phyloP scores from a whole-genome alignment of 495 filamentous ascomycete species.

The Hypoxylon intermedium region DNA sequence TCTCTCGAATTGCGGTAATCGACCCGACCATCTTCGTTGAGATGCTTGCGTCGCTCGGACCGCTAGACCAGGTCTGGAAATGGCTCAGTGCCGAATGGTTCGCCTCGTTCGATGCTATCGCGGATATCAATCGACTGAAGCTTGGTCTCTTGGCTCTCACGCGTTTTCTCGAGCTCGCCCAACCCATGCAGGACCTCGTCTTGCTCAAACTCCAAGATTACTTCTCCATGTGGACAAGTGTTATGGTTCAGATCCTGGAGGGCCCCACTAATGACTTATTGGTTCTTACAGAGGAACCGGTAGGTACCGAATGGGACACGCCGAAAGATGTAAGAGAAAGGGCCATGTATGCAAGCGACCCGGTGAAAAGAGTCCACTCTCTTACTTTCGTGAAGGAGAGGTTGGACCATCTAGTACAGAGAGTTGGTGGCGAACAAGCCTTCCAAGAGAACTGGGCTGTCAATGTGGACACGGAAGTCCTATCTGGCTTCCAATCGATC shows the following conservation, averaged over 20 bases:
- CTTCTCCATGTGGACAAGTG: conserved; percentile 60
- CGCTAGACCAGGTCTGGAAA: conserved; percentile 59
- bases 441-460: conserved; percentile 82
- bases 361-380: conserved; percentile 73
- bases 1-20: conserved; percentile 77
- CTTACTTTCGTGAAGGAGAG: conserved; percentile 73
- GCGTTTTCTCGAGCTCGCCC: conserved; percentile 71
- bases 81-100: conserved; percentile 94
- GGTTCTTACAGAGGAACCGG: conserved; percentile 72
- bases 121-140: conserved; percentile 76
- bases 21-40: conserved; percentile 70
- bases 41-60: conserved; percentile 55
- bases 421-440: conserved; percentile 71
- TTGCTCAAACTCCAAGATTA: conserved; percentile 59
- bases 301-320: conserved; percentile 71
- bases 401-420: conserved; percentile 68
- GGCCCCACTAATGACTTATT: conserved; percentile 49
- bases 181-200: conserved; percentile 56
- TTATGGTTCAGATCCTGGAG: conserved; percentile 52
- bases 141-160: conserved; percentile 83
- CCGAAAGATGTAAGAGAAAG: conserved; percentile 61
- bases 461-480: conserved; percentile 86
- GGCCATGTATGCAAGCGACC: conserved; percentile 67
- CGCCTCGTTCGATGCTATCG: conserved; percentile 80
- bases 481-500: conserved; percentile 64